Percentiles rank a stretch among this genome's conserved stretches.
phyloP scores from a whole-genome alignment of 2,329 filamentous ascomycete species.

The Aspergillus caelatus region DNA sequence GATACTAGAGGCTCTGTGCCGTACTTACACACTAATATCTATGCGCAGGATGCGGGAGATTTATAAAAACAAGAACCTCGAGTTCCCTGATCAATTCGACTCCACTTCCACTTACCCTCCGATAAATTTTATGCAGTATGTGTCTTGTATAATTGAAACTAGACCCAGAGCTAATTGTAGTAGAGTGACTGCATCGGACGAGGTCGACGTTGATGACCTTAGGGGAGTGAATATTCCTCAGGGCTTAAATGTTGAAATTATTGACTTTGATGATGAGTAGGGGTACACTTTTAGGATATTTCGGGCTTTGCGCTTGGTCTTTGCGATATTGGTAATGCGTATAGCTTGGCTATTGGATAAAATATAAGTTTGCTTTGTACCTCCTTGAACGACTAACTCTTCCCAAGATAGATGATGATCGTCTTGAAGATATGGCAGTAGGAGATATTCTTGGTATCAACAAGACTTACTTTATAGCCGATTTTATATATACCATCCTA shows the following conservation, averaged over 20 bases:
- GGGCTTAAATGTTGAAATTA: slow-evolving; percentile 17
- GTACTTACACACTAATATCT: not conserved
- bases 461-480: no score
- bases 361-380: no score
- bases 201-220: slow-evolving; percentile 15
- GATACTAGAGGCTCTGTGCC: no score
- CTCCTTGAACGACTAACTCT: no score
- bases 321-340: not conserved
- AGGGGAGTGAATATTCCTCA: slow-evolving; percentile 13
- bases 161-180: not conserved
- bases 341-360: not conserved
- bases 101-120: slow-evolving; percentile 23
- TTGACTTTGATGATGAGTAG: slow-evolving; percentile 7
- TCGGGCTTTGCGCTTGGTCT: not conserved
- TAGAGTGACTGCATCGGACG: slow-evolving; percentile 18
- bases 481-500: no score
- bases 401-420: no score
- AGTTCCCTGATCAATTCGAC: slow-evolving; percentile 22
- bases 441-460: no score
- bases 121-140: slow-evolving; percentile 24
- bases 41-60: slow-evolving; percentile 7
- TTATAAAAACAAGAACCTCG: slow-evolving; percentile 17
- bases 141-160: not conserved
- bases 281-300: not conserved
- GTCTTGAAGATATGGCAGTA: no score